Evolutionary conservation across 78 protist species (phyloP), one percentile per base, ranked within the genome.

Genomic region (Acrasis kona): DNA sequence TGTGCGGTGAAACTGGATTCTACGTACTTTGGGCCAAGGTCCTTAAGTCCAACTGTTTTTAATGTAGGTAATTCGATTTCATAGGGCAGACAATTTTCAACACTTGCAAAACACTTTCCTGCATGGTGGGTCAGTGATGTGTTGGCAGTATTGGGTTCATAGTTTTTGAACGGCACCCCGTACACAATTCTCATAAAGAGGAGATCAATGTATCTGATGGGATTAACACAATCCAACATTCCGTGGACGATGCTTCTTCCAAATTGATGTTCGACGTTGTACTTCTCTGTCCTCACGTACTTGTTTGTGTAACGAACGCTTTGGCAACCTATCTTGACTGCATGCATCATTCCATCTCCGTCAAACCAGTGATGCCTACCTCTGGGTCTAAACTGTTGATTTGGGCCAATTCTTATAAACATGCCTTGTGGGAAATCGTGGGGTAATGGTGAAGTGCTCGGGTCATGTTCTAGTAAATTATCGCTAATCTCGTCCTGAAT

Each of bases 331-430:
- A 67, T 19, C 12, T 19, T 67, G 68, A 67, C 29, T n/a, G 66
- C 19, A 67, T 67, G 71, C 19, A 19, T 28, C 71, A 67, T 67
- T 12, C 71, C 71, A 67, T 67, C 71, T 28, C 71, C 71, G 19
- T 67, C 71, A 67, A 67, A 67, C 19, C 19, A 19, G 19, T 67
- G 71, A 28, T 19, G 29, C 12, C 29, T 12, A 12, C 71, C 19
- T n/a, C 19, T 67, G 19, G 71, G 29, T n/a, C 68, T 19, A 67
- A 67, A 67, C 12, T 67, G 29, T 19, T 19, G 71, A 19, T 67
- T 67, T 19, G 71, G 71, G 12, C 71, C 71, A 67, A 28, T 67
- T 12, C 71, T 19, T 28, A 67, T 19, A n/a, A n/a, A n/a, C n/a
- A n/a, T n/a, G n/a, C n/a, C n/a, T n/a, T n/a, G n/a, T n/a, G n/a